Evolutionary conservation across 371 early-diverging fungal genomes (phyloP).

Genomic region (Mortierella sp.): DNA sequence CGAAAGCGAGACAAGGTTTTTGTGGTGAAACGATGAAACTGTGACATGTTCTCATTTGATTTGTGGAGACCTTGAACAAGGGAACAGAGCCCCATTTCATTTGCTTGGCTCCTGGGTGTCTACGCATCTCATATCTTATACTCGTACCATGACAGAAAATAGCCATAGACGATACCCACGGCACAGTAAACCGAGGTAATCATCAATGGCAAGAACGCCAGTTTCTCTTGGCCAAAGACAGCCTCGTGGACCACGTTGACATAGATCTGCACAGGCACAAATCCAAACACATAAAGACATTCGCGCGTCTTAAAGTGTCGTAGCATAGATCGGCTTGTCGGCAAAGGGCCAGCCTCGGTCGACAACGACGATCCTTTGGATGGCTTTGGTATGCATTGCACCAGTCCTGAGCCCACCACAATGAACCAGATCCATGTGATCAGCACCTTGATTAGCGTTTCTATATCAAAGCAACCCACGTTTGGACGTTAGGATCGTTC

Average conservation of each 20-base stretch:
- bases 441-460: conserved; percentile 72
- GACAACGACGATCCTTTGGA: conserved; percentile 10
- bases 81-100: too few relatives aligned
- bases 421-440: conserved; percentile 67
- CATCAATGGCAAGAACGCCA: conserved; percentile 88
- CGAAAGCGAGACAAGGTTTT: background rate
- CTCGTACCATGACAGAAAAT: too few relatives aligned
- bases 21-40: background rate
- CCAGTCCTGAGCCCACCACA: conserved; percentile 61
- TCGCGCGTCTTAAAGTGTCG: conserved; percentile 60
- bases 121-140: too few relatives aligned
- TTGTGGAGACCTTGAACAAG: too few relatives aligned
- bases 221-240: conserved; percentile 59
- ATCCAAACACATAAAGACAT: conserved; percentile 71
- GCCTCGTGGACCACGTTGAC: conserved; percentile 63
- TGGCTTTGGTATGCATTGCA: conserved; percentile 58
- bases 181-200: conserved; percentile 83
- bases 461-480: conserved; percentile 53
- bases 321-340: conserved; percentile 40
- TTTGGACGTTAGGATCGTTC: too few relatives aligned
- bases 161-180: conserved; percentile 82
- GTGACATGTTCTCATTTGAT: conserved; percentile 20
- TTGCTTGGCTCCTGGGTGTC: too few relatives aligned
- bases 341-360: conserved; percentile 14
- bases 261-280: conserved; percentile 70